A percentile compares a stretch with the other conserved stretches of the same genome.
These are phyloP conservation scores for Dendrobium officinale DNA, from an alignment of 106 monocot genomes.

Conservation along the genomic window DNA sequence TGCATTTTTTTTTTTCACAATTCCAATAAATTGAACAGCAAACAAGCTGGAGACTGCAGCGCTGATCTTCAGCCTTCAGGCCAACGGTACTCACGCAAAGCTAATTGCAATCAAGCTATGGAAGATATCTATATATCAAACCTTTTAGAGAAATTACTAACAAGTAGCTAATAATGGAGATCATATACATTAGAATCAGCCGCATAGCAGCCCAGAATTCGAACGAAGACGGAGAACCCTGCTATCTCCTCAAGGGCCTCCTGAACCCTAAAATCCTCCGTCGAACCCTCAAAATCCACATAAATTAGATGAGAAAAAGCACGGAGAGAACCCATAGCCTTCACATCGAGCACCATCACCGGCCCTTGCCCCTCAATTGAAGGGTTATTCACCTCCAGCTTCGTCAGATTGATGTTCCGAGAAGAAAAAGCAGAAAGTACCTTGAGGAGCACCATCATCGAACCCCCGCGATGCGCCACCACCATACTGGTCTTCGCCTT, in stretches of 20 bases:
- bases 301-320: slow-evolving; percentile 61
- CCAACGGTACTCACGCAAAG: too few relatives aligned
- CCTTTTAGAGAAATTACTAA: too few relatives aligned
- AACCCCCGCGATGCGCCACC: slow-evolving; percentile 45
- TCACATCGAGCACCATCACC: slow-evolving; percentile 47
- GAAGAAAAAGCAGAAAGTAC: slow-evolving; percentile 56
- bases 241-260: slow-evolving; percentile 48
- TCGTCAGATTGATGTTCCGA: slow-evolving; percentile 47
- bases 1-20: too few relatives aligned
- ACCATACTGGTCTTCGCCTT: slow-evolving; percentile 52
- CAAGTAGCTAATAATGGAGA: slow-evolving; percentile 20
- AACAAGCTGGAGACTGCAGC: too few relatives aligned
- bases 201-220: slow-evolving; percentile 48
- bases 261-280: slow-evolving; percentile 28
- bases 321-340: slow-evolving; percentile 22
- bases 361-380: slow-evolving; percentile 22
- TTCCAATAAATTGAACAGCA: too few relatives aligned
- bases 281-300: slow-evolving; percentile 57
- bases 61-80: too few relatives aligned
- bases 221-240: slow-evolving; percentile 43
- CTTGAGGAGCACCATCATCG: slow-evolving; percentile 53
- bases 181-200: slow-evolving; percentile 51
- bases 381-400: slow-evolving; percentile 57
- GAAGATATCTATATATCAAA: too few relatives aligned
- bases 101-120: too few relatives aligned